phyloP scores from a whole-genome alignment of 805 yeast genomes.

The Phaffomyces thermotolerans region DNA sequence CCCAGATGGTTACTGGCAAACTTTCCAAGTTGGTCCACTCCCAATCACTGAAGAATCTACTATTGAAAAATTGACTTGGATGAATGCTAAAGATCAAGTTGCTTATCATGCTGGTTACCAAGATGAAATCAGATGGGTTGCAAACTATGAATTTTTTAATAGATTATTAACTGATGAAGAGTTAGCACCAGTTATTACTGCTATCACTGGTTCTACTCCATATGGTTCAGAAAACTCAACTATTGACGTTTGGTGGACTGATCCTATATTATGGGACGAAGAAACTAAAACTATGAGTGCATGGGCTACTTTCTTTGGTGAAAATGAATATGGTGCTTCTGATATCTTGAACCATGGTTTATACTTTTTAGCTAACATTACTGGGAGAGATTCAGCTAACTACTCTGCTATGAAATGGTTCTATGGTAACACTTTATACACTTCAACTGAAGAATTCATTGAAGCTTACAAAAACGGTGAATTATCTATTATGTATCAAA shows the following conservation, averaged over 20 bases:
- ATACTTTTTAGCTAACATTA: slow-evolving; percentile 16
- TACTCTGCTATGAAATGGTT: slow-evolving; percentile 17
- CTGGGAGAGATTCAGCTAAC: slow-evolving; percentile 18
- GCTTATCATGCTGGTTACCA: slow-evolving; percentile 16
- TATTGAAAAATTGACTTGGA: slow-evolving; percentile 12
- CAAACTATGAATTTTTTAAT: slow-evolving; percentile 5
- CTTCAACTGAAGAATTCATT: slow-evolving; percentile 19
- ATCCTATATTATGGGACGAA: slow-evolving; percentile 17
- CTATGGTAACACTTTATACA: slow-evolving; percentile 18
- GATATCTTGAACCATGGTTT: slow-evolving; percentile 21
- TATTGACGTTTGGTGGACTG: slow-evolving; percentile 21
- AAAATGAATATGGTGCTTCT: slow-evolving; percentile 17
- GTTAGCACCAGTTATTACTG: slow-evolving; percentile 12
- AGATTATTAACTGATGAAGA: slow-evolving; percentile 7
- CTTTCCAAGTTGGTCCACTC: slow-evolving; percentile 21
- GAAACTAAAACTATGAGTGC: slow-evolving; percentile 11
- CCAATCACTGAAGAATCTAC: slow-evolving; percentile 9
- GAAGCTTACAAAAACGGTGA: slow-evolving; percentile 18
- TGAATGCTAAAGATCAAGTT: slow-evolving; percentile 17
- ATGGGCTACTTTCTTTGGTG: slow-evolving; percentile 18
- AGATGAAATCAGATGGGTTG: slow-evolving; percentile 13
- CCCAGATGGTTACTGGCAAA: slow-evolving; percentile 22
- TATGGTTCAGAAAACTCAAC: slow-evolving; percentile 18
- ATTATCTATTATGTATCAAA: slow-evolving; percentile 14
- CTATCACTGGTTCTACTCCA: slow-evolving; percentile 12